Conservation (phyloP, 225 moss, liverwort and hornwort genomes). For the Neckera pumila region DNA sequence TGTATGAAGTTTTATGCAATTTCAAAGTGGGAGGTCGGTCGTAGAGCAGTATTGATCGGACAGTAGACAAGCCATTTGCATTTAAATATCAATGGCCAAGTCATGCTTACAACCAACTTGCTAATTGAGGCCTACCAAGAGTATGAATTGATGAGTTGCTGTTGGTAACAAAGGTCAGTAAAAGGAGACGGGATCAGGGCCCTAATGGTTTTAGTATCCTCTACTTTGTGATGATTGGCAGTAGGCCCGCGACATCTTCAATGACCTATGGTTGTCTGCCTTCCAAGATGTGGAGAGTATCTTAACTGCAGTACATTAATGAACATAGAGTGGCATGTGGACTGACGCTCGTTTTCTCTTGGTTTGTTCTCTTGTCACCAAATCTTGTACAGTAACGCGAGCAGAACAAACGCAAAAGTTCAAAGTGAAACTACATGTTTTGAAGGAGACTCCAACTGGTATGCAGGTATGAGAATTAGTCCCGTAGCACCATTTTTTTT, state of each 20-base stretch:
- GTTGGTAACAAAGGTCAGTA: not conserved
- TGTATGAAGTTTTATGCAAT: not conserved
- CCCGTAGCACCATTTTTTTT: not conserved
- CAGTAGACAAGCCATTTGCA: not conserved
- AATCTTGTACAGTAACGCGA: constrained; percentile 53
- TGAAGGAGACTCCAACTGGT: constrained; percentile 86
- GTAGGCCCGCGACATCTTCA: not conserved
- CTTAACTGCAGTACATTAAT: not conserved
- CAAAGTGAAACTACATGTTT: constrained; percentile 90
- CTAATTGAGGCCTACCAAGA: not conserved
- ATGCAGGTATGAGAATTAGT: constrained; percentile 50
- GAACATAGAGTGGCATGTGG: not conserved
- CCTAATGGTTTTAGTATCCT: not conserved
- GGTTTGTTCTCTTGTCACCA: not conserved
- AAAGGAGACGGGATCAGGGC: not conserved
- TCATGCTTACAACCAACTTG: not conserved
- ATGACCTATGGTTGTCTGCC: not conserved
- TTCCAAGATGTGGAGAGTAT: not conserved
- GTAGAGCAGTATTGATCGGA: not conserved
- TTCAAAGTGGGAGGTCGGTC: not conserved
- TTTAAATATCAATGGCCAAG: not conserved
- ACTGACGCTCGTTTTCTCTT: not conserved
- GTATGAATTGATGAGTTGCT: not conserved
- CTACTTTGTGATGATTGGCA: not conserved
- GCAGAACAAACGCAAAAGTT: constrained; percentile 73